Percentiles rank a stretch among this genome's conserved stretches.
phyloP scores from a whole-genome alignment of 208 protist genomes.

The Balamuthia mandrillaris region DNA sequence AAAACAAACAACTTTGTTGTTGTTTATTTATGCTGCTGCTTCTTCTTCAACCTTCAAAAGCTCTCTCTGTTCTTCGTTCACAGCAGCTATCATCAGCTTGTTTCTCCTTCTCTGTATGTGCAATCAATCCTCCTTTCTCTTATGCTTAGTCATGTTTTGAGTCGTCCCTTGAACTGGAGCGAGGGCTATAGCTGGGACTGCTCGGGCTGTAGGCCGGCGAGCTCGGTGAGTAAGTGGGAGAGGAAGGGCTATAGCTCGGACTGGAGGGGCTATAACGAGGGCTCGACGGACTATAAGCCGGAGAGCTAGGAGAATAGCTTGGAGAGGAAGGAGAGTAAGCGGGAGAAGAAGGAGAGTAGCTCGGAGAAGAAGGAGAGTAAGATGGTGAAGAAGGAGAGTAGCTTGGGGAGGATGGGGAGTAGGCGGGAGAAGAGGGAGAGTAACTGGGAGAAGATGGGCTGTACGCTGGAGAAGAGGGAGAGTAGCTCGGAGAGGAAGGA shows the following conservation, averaged over 20 bases:
- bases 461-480: conserved; percentile 70
- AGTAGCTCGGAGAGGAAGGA: conserved; percentile 68
- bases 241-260: not conserved
- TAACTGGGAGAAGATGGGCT: conserved; percentile 70
- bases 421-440: conserved; percentile 65
- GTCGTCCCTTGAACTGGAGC: not conserved
- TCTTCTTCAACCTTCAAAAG: not conserved
- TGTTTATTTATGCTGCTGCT: not conserved
- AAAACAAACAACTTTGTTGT: too few relatives aligned
- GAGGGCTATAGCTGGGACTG: conserved; percentile 68
- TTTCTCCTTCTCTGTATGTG: not conserved
- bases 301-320: conserved; percentile 46
- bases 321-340: conserved; percentile 69
- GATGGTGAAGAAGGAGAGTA: conserved; percentile 56
- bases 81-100: not conserved
- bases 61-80: not conserved
- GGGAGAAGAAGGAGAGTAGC: conserved; percentile 74
- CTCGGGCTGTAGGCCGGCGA: conserved; percentile 74
- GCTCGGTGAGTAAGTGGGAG: conserved; percentile 62
- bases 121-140: not conserved
- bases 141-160: not conserved
- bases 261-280: not conserved
- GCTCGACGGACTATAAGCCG: conserved; percentile 60
- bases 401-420: conserved; percentile 62
- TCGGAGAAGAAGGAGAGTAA: conserved; percentile 76